Base-by-base conservation (phyloP, 805 yeast genomes). In the Cyberlindnera meyerae region DNA sequence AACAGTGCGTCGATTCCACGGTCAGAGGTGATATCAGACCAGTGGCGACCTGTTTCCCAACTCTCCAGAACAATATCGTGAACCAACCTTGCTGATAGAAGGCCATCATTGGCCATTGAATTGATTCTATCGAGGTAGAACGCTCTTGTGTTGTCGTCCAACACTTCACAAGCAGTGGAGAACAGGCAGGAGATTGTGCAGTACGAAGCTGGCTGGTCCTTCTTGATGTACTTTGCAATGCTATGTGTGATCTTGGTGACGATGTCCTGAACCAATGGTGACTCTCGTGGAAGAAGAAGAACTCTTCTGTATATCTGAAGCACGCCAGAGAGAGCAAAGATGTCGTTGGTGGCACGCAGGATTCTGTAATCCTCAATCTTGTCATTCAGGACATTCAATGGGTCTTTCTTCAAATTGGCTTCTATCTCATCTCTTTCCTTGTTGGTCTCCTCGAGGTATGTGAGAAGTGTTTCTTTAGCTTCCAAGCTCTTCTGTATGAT, bases 241-340 rank as follows among this genome's bases (percentile, higher is more conserved):
- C 65, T 43, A 3, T 42, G 45, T 0, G 65, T 62, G 37, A 72
- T 65, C 16, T 65, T 65, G 7, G 45, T 38, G 17, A 49, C 44
- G 8, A 49, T 9, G 13, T 70, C 66, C 45, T 71, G 80, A 11
- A 79, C 68, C 4, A 76, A 33, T 3, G 54, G 45, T 14, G 80
- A 71, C 5, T 60, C 58, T 21, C 70, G 55, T 0, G 80, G 73
- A 4, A 79, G 51, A 27, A 58, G 53, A n/a, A 79, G 53, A 1
- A 77, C 77, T 28, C 86, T 60, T 42, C 84, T 55, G 48, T 76
- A 77, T 14, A 79, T 52, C 43, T 75, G 78, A 12, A 79, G 58
- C 11, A 75, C 53, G 1, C 82, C 84, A 58, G 74, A 65, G 25
- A 70, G 58, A 29, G 66, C 69, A 52, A 73, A 77, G 3, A 75